Evolutionary conservation across 2,329 filamentous ascomycete genomes (phyloP), one percentile per base, ranked within the genome.

Genomic region (Hypoxylon sp.): DNA sequence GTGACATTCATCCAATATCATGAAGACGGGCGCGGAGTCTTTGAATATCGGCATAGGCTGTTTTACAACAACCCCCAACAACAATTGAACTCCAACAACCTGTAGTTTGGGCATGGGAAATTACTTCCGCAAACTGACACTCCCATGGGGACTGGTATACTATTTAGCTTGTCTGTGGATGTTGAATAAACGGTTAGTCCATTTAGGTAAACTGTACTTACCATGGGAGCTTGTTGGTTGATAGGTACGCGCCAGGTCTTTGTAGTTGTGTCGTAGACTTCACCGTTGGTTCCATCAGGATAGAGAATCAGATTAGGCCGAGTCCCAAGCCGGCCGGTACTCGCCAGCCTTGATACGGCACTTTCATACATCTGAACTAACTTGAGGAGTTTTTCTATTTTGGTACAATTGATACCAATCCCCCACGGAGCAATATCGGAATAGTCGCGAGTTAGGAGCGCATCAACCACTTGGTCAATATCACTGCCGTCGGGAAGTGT

Each of bases 401-500:
- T 88, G 26, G 79, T 88, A 67, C 86, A 89, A 68, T 89, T 89
- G 63, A 89, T 78, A 1, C 86, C 86, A 16, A 89, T 75, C 0
- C 80, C 85, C 79, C 80, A 85, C 0, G 85, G 85, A 3, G 68
- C 25, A 42, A 60, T 29, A 7, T 55, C 46, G 0, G 58, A 53
- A 31, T 60, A 49, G 19, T 60, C 55, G 15, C 55, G 47, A 37
- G 49, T 60, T n/a, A 67, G 46, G 32, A 67, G 57, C 8, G 67
- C 67, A 13, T 65, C 61, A 5, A 74, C 63, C 31, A 78, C 73
- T 52, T 77, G 60, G 35, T 70, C 67, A 15, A 79, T 70, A 2
- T 64, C 67, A 55, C 71, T 79, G 2, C 83, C 83, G 60, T 87
- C 84, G 0, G 85, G 84, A 16, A 88, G 70, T 2, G 48, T 55